Evolutionary conservation across 805 yeast species (phyloP).

Genomic region (Ogataea corticis): DNA sequence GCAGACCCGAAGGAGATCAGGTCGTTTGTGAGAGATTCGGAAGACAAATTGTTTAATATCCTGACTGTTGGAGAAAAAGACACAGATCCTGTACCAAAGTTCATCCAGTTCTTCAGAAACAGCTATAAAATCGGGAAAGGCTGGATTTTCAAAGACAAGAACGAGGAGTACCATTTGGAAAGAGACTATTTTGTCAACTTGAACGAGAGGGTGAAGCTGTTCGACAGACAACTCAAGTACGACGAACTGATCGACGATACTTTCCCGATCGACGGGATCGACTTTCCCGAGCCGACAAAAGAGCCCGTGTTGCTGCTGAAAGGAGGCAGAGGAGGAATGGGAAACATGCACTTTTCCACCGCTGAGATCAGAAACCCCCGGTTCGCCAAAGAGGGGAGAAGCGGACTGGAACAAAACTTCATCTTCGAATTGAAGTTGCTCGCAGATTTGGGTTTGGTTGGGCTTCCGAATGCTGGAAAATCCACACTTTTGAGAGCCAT

Average conservation of each 20-base stretch:
- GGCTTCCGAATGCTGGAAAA: conserved; percentile 96
- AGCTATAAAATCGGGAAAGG: conserved; percentile 74
- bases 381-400: conserved; percentile 80
- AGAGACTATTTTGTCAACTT: conserved; percentile 68
- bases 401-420: conserved; percentile 63
- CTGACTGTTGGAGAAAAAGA: conserved; percentile 26
- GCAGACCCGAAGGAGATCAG: conserved; percentile 62
- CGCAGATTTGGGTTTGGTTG: conserved; percentile 93
- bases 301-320: conserved; percentile 68
- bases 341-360: conserved; percentile 93
- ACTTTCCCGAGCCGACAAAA: conserved; percentile 58
- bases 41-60: conserved; percentile 29
- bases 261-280: conserved; percentile 83
- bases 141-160: conserved; percentile 84
- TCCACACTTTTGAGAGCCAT: conserved; percentile 85
- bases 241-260: conserved; percentile 64
- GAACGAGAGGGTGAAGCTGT: conserved; percentile 60
- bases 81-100: conserved; percentile 34
- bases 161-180: conserved; percentile 64
- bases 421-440: conserved; percentile 81
- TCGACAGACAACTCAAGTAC: conserved; percentile 57
- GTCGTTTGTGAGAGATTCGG: conserved; percentile 16
- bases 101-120: conserved; percentile 63
- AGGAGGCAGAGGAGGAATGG: conserved; percentile 95
- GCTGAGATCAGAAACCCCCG: conserved; percentile 84